Conservation (phyloP, 768 basidiomycete genomes). For the Amanita pallidorosea region DNA sequence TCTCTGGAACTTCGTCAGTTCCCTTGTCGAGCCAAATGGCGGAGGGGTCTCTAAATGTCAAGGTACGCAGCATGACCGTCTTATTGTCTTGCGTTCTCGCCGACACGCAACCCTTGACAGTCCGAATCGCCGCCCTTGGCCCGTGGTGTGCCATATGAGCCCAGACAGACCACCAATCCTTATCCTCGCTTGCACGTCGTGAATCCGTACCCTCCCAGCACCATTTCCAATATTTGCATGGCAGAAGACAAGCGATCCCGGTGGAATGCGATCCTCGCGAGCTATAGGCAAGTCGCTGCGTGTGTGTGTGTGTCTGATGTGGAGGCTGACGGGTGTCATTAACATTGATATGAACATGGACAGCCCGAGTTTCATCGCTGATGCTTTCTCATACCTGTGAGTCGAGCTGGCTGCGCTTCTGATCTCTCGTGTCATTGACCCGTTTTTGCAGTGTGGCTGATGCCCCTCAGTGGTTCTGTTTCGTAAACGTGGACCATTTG, state of each 20-base stretch:
- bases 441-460: slow-evolving; percentile 41
- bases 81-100: background rate
- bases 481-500: slow-evolving; percentile 51
- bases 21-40: background rate
- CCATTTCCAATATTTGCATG: slow-evolving; percentile 16
- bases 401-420: background rate
- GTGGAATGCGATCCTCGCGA: slow-evolving; percentile 31
- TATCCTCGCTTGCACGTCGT: slow-evolving; percentile 28
- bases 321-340: slow-evolving; percentile 4
- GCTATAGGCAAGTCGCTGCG: slow-evolving; percentile 23
- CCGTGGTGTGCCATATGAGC: slow-evolving; percentile 24
- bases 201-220: slow-evolving; percentile 23
- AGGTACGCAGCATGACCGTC: background rate
- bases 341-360: background rate
- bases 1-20: slow-evolving; percentile 16
- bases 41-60: background rate
- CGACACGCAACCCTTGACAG: slow-evolving; percentile 9
- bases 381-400: slow-evolving; percentile 46
- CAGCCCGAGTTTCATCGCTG: slow-evolving; percentile 37
- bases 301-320: no score
- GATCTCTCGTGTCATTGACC: background rate
- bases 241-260: slow-evolving; percentile 25
- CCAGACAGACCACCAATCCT: slow-evolving; percentile 23
- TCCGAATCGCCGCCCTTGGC: slow-evolving; percentile 20
- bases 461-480: slow-evolving; percentile 57